Conservation (phyloP, 257 asterid species). For the Ilex aquifolium region DNA sequence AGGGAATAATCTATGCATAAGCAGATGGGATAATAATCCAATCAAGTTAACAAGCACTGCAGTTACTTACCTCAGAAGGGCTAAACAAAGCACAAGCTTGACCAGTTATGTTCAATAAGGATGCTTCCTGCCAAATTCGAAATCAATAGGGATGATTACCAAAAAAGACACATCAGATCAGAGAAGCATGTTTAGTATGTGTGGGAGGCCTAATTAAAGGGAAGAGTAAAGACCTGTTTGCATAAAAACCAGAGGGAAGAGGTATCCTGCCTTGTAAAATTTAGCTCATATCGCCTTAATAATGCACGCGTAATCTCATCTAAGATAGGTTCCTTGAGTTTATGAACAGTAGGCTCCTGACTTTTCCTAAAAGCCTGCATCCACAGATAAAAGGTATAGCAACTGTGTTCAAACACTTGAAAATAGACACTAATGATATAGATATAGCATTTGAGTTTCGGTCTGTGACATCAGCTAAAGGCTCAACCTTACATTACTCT, state of each 20-base stretch:
- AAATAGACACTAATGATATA: not conserved
- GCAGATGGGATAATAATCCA: conserved; percentile 3
- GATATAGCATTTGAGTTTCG: no score
- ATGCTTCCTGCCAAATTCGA: conserved; percentile 65
- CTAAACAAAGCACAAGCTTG: conserved; percentile 87
- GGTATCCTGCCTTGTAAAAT: conserved; percentile 57
- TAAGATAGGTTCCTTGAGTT: conserved; percentile 70
- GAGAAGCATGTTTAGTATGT: conserved; percentile 8
- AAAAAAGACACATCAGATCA: conserved; percentile 6
- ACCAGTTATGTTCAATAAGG: conserved; percentile 63
- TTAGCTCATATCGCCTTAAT: conserved; percentile 63
- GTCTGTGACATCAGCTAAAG: no score
- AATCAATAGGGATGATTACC: no score
- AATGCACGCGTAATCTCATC: conserved; percentile 57
- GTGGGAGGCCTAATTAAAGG: conserved; percentile 12
- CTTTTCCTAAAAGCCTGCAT: conserved; percentile 69
- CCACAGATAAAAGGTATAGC: conserved; percentile 16
- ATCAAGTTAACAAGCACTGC: not conserved
- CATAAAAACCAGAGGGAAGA: conserved; percentile 88
- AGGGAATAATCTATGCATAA: conserved; percentile 11
- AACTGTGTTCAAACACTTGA: not conserved
- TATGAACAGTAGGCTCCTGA: conserved; percentile 76
- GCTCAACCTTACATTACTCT: no score
- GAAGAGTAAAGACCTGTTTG: conserved; percentile 57
- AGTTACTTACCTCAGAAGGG: conserved; percentile 60